Evolutionary conservation across 2,329 filamentous ascomycete species (phyloP), one percentile per base, ranked within the genome.

Genomic region (Scedosporium dehoogii): DNA sequence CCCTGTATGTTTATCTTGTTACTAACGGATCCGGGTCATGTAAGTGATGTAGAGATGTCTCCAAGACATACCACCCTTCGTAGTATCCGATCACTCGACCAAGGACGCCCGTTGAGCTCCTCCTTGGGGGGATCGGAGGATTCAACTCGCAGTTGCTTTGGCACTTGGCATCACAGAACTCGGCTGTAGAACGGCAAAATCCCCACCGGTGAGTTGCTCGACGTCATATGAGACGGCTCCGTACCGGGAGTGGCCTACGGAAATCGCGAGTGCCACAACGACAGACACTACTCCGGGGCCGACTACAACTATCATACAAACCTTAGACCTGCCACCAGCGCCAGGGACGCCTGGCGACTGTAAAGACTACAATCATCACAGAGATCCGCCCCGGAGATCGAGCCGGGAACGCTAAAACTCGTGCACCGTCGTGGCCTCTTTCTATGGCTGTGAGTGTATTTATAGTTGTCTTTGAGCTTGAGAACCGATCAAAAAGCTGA

Each of bases 151-250:
- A 69, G 62, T 68, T 70, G 33, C 64, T 68, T 58, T 63, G 60
- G 33, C 65, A 66, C n/a, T 44, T 44, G n/a, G 10, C 62, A 10
- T 67, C 59, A 60, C 69, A 72, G 61, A 69, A 71, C 5, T 68
- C 66, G 2, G 14, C 18, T 9, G 61, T 64, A 14, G 61, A 62
- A 16, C 65, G 64, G 33, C 65, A 67, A 58, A 65, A 65, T 9
- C 64, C 64, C 44, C 44, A 3, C 44, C 44, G 18, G 44, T 1
- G 44, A 46, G 44, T 9, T 46, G 44, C 18, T 21, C 44, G 6
- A 46, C 44, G 1, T n/a, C 44, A 16, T 46, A 46, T 3, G 16
- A 16, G 44, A 46, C 44, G 4, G 44, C 14, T 46, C 14, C 44
- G 16, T 46, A 46, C 44, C n/a, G 44, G 44, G 44, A 46, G 44